Evolutionary conservation across 352 stramenopile species (phyloP), one percentile per base, ranked within the genome.

Genomic region (Phytophthora tentaculata): DNA sequence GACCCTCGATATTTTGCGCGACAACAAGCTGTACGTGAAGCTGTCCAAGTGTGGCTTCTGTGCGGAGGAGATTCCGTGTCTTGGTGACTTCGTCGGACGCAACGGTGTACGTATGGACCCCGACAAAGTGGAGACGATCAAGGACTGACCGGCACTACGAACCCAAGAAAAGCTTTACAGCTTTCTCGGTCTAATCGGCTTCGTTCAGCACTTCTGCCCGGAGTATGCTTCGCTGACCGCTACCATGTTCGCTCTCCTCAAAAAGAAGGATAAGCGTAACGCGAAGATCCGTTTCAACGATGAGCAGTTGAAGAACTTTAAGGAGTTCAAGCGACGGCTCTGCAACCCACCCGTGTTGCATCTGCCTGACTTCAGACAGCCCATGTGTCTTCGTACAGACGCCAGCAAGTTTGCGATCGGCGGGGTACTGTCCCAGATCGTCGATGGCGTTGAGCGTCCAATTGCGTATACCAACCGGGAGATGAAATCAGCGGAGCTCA

Each of bases 401-500:
- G 43, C 60, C 20, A 61, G 49, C 17, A 35, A 67, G 28, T 61
- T 55, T 45, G 49, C 49, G 16, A 43, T 47, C 12, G 51, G 60
- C 19, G 41, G 51, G 2, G n/a, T 52, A 8, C 23, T 52, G 17
- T 52, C 10, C 23, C 20, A 52, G 23, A 16, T 29, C 12, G 45
- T 28, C 6, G 45, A 23, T 7, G 45, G 13, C 7, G 12, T 52
- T 6, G 45, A 52, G 12, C 20, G 23, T 52, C 45, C 19, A 2
- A 52, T 52, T 29, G 44, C 44, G 12, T 52, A 28, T 52, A 32
- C 45, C 5, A 61, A 35, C 14, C 51, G 45, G 14, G 68, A 73
- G 28, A 73, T 67, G 57, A 64, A 62, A 23, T 39, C 51, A 24
- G 53, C 65, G 5, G 53, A 73, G 52, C 26, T 64, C 3, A 63